Conservation (phyloP, 441 rosid species). For the Hura crepitans region DNA sequence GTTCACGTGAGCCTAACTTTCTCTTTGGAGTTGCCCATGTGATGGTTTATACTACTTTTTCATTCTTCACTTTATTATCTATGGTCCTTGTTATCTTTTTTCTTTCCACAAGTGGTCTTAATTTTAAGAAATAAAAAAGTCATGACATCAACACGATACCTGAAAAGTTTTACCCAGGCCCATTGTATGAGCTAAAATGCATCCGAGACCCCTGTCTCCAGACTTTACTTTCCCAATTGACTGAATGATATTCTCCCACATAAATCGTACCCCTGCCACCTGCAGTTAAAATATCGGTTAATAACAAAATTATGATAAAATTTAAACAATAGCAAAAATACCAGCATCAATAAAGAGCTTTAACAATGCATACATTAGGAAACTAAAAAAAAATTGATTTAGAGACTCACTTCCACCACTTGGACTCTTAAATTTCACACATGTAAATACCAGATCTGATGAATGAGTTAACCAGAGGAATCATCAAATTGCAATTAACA, state of each 20-base stretch:
- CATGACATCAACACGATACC: slow-evolving; percentile 44
- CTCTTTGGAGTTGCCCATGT: background rate
- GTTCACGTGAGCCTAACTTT: background rate
- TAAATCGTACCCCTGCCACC: slow-evolving; percentile 94
- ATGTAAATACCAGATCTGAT: slow-evolving; percentile 7
- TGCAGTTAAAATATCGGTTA: slow-evolving; percentile 37
- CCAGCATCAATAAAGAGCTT: slow-evolving; percentile 9
- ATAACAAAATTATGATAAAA: background rate
- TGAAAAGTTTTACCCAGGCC: slow-evolving; percentile 99
- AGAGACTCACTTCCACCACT: slow-evolving; percentile 3
- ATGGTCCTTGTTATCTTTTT: background rate
- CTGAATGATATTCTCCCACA: slow-evolving; percentile 99
- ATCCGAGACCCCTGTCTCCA: slow-evolving; percentile 98
- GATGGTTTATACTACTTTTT: background rate
- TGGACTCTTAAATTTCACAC: background rate
- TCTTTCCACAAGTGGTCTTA: background rate
- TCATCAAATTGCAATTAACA: background rate
- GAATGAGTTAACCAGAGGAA: background rate
- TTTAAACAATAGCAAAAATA: background rate
- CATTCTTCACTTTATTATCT: background rate
- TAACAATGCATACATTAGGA: background rate
- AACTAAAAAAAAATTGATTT: background rate
- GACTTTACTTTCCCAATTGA: slow-evolving; percentile 78
- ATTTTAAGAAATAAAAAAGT: background rate
- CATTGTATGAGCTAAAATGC: slow-evolving; percentile 99